phyloP scores from a whole-genome alignment of 2,329 filamentous ascomycete genomes.

The Colletotrichum endophyticum region DNA sequence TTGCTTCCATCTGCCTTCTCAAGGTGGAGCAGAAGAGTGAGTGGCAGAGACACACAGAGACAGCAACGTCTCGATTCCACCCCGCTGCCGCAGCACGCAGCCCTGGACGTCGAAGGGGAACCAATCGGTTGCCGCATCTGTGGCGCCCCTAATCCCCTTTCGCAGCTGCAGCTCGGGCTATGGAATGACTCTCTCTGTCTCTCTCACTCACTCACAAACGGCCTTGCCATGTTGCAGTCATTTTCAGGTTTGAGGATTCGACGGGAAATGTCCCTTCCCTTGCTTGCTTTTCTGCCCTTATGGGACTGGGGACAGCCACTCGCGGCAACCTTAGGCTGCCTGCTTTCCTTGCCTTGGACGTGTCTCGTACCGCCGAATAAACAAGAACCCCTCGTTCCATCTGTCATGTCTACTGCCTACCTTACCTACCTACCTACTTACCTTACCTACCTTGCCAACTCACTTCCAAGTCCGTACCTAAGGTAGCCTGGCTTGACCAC shows the following conservation, averaged over 20 bases:
- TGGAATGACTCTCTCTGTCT: neutral
- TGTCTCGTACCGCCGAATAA: neutral
- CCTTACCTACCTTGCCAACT: neutral
- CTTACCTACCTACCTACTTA: neutral
- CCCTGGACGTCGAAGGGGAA: neutral
- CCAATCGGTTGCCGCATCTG: conserved; percentile 1
- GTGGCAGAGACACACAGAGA: neutral
- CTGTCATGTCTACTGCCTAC: neutral
- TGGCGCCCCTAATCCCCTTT: neutral
- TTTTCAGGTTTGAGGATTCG: neutral
- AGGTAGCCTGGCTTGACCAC: neutral
- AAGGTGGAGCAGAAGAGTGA: neutral
- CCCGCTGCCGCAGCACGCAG: neutral
- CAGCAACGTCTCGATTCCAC: neutral
- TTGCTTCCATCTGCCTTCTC: neutral
- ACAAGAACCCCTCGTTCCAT: neutral
- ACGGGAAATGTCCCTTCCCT: neutral
- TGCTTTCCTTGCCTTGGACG: neutral
- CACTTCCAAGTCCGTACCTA: neutral
- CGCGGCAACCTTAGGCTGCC: neutral
- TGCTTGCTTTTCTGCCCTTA: neutral
- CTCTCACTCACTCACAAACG: neutral
- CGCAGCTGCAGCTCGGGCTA: neutral
- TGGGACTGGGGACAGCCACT: neutral
- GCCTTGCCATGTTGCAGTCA: neutral